Base-by-base conservation (phyloP, 495 filamentous ascomycete species). In the Penicillium samsonianum region DNA sequence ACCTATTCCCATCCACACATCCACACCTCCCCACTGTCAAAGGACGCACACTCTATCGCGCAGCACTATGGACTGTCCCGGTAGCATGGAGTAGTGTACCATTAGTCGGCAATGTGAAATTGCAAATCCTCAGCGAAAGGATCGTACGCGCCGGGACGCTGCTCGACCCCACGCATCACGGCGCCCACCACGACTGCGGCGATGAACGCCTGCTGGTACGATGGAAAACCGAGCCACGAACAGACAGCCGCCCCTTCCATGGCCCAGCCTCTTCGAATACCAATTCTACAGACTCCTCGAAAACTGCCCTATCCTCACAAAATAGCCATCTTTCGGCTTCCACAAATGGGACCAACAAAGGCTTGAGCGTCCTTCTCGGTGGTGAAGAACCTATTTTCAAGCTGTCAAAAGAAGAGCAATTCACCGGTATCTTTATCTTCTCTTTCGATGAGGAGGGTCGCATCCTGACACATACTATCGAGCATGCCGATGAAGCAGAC, bases 1-100 rank as follows among this genome's bases (percentile, higher is more conserved):
- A 96, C 72, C 89, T 98, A 54, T 98, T 98, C 76, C 94, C 94
- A 26, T 92, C 91, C 3, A 97, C 94, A 0, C 95, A 98, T 66
- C 95, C 92, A 3, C 90, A 97, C 68, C 90, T 98, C 12, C 94
- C 94, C 46, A 89, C 85, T 9, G 95, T 97, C 48, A 87, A 90
- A 6, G 94, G 94, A 42, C 84, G 90, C 30, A 89, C 96, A 14
- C 86, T 90, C 30, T 98, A 98, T 70, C 87, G 87, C 41, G 92
- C 94, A 19, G 94, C 94, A 2, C 78, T 98, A 16, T 97, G 92
- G 92, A 96, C 94, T 3, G 87, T 91, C 1, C 94, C 94, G 0
- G 84, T 98, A 23, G 95, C 92, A 17, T 98, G 94, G 94, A 92
- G 95, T 62, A 86, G 88, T 37, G 79, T 98, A 0, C 94, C 94